These are phyloP conservation scores for Hypoxylon sp. DNA, from an alignment of 2,329 filamentous ascomycete genomes.

Conservation along the genomic window DNA sequence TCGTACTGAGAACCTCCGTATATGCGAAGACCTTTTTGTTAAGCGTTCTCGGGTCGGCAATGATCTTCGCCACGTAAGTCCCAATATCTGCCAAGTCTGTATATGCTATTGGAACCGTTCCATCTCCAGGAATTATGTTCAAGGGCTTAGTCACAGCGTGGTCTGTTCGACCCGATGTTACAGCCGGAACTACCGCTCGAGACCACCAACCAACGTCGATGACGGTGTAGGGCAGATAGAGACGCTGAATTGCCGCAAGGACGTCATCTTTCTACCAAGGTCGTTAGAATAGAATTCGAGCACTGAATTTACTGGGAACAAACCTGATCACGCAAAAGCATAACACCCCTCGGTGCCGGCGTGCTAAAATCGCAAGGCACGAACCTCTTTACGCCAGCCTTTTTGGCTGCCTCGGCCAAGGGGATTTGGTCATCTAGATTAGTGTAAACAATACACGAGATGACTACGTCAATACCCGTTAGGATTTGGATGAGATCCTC, in stretches of 20 bases:
- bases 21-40: slow-evolving; percentile 65
- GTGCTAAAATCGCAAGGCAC: slow-evolving; percentile 67
- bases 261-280: slow-evolving; percentile 41
- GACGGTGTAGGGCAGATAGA: slow-evolving; percentile 44
- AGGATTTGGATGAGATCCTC: slow-evolving; percentile 61
- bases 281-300: slow-evolving; percentile 8
- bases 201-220: slow-evolving; percentile 49
- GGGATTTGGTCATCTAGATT: slow-evolving; percentile 60
- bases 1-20: slow-evolving; percentile 61
- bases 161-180: slow-evolving; percentile 40
- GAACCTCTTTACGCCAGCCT: slow-evolving; percentile 66
- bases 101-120: slow-evolving; percentile 59
- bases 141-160: slow-evolving; percentile 15
- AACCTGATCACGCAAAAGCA: slow-evolving; percentile 47
- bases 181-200: slow-evolving; percentile 18
- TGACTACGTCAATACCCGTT: slow-evolving; percentile 61
- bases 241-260: slow-evolving; percentile 41
- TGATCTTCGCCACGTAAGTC: slow-evolving; percentile 62
- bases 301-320: background rate
- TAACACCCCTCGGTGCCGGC: slow-evolving; percentile 58
- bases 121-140: slow-evolving; percentile 58
- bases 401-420: slow-evolving; percentile 64
- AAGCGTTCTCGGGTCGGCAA: slow-evolving; percentile 64
- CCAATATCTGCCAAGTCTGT: slow-evolving; percentile 66
- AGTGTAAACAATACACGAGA: slow-evolving; percentile 58